Conservation (phyloP, 2,329 filamentous ascomycete species). For the Hymenoscyphus albidus region DNA sequence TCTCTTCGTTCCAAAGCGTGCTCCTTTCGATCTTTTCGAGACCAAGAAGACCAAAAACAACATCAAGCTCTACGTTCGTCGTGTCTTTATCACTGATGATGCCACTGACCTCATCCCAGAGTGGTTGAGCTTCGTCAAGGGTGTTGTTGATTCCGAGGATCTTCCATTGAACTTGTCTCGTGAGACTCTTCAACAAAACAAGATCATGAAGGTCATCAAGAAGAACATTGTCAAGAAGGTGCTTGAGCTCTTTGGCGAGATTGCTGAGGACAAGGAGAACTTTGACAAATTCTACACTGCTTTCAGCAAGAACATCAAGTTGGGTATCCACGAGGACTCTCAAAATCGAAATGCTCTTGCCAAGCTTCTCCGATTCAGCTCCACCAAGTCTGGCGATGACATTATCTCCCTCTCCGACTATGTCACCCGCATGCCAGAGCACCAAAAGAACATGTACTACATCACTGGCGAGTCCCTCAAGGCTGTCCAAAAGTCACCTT, state of each 20-base stretch:
- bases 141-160: slow-evolving; percentile 99
- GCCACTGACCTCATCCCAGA: slow-evolving; percentile 98
- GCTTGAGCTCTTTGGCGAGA: slow-evolving; percentile 98
- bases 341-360: slow-evolving; percentile 91
- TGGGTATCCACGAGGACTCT: slow-evolving; percentile 98
- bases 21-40: slow-evolving; percentile 99
- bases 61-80: slow-evolving; percentile 99
- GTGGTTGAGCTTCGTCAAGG: slow-evolving; percentile 99
- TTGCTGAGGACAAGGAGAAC: slow-evolving; percentile 98
- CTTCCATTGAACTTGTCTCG: slow-evolving; percentile 98
- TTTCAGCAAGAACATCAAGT: slow-evolving; percentile 99
- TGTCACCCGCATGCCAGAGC: slow-evolving; percentile 97
- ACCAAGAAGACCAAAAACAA: slow-evolving; percentile 99
- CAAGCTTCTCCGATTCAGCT: slow-evolving; percentile 98
- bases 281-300: slow-evolving; percentile 99
- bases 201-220: slow-evolving; percentile 99
- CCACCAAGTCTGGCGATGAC: slow-evolving; percentile 98
- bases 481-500: slow-evolving; percentile 95
- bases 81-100: slow-evolving; percentile 99
- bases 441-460: slow-evolving; percentile 99
- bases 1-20: slow-evolving; percentile 98
- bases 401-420: slow-evolving; percentile 93
- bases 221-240: slow-evolving; percentile 99
- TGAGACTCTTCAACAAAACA: slow-evolving; percentile 99
- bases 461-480: slow-evolving; percentile 99